phyloP scores from a whole-genome alignment of 2,329 filamentous ascomycete genomes.

The Alternaria arborescens region DNA sequence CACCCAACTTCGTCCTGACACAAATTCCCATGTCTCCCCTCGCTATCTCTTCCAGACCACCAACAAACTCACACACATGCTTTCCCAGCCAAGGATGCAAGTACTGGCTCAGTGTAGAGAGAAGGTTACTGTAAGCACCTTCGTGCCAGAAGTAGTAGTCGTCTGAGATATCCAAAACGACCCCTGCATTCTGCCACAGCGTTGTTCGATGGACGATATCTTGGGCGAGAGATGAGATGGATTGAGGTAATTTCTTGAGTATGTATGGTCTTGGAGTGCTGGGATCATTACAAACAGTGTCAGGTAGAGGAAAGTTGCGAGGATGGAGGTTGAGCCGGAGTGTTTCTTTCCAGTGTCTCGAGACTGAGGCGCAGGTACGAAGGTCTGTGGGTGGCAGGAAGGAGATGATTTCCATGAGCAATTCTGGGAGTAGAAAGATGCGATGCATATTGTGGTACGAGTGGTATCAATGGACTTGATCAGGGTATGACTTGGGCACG shows the following conservation, averaged over 20 bases:
- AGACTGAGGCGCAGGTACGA: constrained; percentile 7
- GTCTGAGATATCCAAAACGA: constrained; percentile 8
- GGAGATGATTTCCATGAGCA: constrained; percentile 20
- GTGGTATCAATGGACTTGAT: not conserved
- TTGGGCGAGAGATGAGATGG: not conserved
- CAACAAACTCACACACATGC: constrained; percentile 2
- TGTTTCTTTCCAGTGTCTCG: constrained; percentile 10
- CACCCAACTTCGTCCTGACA: not conserved
- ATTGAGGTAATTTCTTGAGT: not conserved
- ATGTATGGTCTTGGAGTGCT: not conserved
- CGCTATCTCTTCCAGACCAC: constrained; percentile 6
- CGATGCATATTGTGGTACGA: constrained; percentile 17
- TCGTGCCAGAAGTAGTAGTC: constrained; percentile 24
- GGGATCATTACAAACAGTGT: not conserved
- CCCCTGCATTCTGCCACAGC: not conserved
- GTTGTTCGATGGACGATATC: not conserved
- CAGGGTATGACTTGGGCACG: not conserved
- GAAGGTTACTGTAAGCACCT: constrained; percentile 9
- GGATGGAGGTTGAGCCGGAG: constrained; percentile 21
- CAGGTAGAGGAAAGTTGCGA: constrained; percentile 14
- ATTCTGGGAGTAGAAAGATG: constrained; percentile 25
- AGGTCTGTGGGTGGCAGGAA: constrained; percentile 15
- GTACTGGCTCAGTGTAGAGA: constrained; percentile 8
- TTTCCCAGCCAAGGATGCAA: constrained; percentile 15
- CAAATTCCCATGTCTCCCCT: constrained; percentile 8